phyloP scores from a whole-genome alignment of 345 rosid genomes.

The Salix dunnii region DNA sequence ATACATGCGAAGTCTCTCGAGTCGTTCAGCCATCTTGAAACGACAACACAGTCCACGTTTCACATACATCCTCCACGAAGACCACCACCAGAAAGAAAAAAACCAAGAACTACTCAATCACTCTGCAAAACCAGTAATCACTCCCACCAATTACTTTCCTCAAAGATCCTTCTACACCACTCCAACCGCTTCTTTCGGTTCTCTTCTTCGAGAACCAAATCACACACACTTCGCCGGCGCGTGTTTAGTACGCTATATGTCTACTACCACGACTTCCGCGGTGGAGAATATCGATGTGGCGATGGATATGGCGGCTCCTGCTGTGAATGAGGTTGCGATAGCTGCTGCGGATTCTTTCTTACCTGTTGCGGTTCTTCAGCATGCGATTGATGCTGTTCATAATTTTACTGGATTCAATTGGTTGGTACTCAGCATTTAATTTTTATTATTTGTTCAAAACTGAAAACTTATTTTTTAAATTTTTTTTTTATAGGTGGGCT shows the following conservation, averaged over 20 bases:
- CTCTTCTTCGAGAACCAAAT: slow-evolving; percentile 23
- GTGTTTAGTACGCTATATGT: slow-evolving; percentile 54
- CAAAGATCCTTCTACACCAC: slow-evolving; percentile 3
- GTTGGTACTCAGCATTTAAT: slow-evolving; percentile 21
- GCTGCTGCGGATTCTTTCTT: slow-evolving; percentile 71
- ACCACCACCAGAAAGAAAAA: slow-evolving; percentile 32
- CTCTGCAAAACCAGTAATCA: slow-evolving; percentile 13
- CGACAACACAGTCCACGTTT: slow-evolving; percentile 35
- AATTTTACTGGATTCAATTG: slow-evolving; percentile 60
- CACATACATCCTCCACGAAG: slow-evolving; percentile 36
- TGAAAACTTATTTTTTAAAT: no score
- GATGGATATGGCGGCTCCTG: slow-evolving; percentile 49
- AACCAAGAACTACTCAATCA: background rate
- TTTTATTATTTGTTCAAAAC: background rate
- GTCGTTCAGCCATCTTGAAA: slow-evolving; percentile 40
- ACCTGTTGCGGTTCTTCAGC: slow-evolving; percentile 66
- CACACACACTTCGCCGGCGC: slow-evolving; percentile 21
- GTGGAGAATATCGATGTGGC: slow-evolving; percentile 45
- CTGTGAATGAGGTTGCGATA: slow-evolving; percentile 62
- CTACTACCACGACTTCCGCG: slow-evolving; percentile 43
- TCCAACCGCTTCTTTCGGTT: slow-evolving; percentile 16
- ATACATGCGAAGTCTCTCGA: slow-evolving; percentile 45
- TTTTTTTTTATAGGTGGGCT: slow-evolving; percentile 62
- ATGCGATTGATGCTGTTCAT: slow-evolving; percentile 63
- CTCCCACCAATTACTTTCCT: slow-evolving; percentile 15